These are phyloP conservation scores for Phoenix dactylifera DNA, from an alignment of 176 grass and related monocot species.

Conservation along the genomic window DNA sequence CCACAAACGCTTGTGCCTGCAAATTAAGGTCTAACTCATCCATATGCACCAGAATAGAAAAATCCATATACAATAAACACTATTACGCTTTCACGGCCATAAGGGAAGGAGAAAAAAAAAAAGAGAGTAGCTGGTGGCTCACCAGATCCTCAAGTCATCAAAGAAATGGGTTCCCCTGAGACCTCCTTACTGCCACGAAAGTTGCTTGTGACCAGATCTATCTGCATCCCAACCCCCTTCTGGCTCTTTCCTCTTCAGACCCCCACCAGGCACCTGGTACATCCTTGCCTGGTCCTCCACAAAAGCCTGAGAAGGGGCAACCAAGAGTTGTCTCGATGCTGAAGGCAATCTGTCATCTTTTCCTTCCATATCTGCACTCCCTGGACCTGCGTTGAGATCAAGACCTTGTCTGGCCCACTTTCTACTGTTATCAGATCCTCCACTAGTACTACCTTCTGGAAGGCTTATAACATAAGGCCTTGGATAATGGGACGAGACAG, in stretches of 20 bases:
- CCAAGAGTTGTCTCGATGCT: conserved; percentile 44
- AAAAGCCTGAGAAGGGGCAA: conserved; percentile 37
- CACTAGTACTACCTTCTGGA: conserved; percentile 52
- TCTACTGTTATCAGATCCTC: conserved; percentile 41
- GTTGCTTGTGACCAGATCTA: conserved; percentile 54
- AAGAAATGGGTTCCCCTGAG: conserved; percentile 4
- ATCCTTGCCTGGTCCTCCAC: conserved; percentile 56
- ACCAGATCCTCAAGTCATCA: conserved; percentile 21
- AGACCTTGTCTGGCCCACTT: conserved; percentile 59
- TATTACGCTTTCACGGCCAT: background rate
- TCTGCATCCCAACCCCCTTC: conserved; percentile 75
- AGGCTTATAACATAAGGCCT: conserved; percentile 67
- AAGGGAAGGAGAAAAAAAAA: no score
- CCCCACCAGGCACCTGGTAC: conserved; percentile 41
- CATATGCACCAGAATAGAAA: background rate
- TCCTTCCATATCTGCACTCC: conserved; percentile 42
- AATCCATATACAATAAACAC: no score
- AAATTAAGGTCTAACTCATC: conserved; percentile 21
- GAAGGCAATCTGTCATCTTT: conserved; percentile 43
- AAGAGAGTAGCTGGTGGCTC: conserved; percentile 1
- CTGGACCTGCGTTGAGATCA: conserved; percentile 77
- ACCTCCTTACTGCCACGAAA: conserved; percentile 50
- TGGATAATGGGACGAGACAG: conserved; percentile 39
- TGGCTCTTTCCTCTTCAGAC: conserved; percentile 73
- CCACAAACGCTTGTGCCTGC: conserved; percentile 27